Percentiles rank a stretch among this genome's conserved stretches.
phyloP scores from a whole-genome alignment of 1,284 basidiomycete species.

The Leccinum subrobustum region DNA sequence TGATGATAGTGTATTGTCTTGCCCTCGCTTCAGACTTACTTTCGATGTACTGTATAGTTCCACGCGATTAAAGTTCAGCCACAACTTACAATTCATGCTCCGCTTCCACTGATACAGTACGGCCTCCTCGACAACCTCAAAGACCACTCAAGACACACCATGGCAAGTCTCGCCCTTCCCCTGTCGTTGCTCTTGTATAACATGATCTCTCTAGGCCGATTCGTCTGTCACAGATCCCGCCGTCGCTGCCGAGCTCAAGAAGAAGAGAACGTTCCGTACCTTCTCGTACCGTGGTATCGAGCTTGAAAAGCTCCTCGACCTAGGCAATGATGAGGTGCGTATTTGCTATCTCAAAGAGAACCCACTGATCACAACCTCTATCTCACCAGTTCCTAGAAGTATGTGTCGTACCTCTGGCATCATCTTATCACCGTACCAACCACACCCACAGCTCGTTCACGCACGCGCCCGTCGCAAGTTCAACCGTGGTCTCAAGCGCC shows the following conservation, averaged over 20 bases:
- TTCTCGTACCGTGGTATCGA: constrained; percentile 98
- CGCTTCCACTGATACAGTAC: constrained; percentile 28
- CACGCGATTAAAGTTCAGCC: constrained; percentile 45
- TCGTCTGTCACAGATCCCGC: constrained; percentile 80
- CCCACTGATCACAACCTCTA: not conserved
- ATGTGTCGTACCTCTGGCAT: constrained; percentile 28
- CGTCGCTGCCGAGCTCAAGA: constrained; percentile 93
- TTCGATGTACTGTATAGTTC: constrained; percentile 55
- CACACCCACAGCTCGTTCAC: constrained; percentile 80
- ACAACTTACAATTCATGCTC: constrained; percentile 44
- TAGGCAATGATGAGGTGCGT: constrained; percentile 91
- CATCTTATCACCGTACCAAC: constrained; percentile 5
- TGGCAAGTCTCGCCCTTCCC: constrained; percentile 46
- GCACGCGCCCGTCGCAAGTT: constrained; percentile 98
- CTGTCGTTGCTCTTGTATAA: not conserved
- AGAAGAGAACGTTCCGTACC: constrained; percentile 97
- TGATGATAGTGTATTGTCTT: constrained; percentile 28
- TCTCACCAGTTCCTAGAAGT: constrained; percentile 70
- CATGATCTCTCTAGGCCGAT: constrained; percentile 59
- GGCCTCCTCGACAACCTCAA: constrained; percentile 29
- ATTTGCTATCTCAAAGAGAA: not conserved
- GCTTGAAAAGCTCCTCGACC: constrained; percentile 95
- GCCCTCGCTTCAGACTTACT: not conserved
- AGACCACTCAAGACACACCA: constrained; percentile 42
- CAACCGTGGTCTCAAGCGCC: constrained; percentile 98